A percentile compares a stretch with the other conserved stretches of the same genome.
Evolutionary conservation across 2,329 filamentous ascomycete genomes (phyloP).

Genomic region (Corniculantispora saksenae): DNA sequence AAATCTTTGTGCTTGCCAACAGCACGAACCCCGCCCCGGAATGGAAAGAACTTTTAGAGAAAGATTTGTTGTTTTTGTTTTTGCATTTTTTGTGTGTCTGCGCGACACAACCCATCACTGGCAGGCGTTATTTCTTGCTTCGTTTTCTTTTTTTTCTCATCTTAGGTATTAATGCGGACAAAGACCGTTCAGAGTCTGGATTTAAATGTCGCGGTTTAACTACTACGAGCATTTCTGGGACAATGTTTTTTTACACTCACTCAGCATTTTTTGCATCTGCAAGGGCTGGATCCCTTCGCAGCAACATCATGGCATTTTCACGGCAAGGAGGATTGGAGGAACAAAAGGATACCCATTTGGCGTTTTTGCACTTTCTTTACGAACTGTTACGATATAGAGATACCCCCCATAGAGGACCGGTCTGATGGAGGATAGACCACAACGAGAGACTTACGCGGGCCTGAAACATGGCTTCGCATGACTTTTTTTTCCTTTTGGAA

Average conservation of each 20-base stretch:
- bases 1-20: not conserved
- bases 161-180: constrained; percentile 22
- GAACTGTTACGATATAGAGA: constrained; percentile 17
- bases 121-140: constrained; percentile 18
- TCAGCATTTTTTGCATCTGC: constrained; percentile 5
- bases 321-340: constrained; percentile 7
- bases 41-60: constrained; percentile 18
- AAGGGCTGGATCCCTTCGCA: constrained; percentile 11
- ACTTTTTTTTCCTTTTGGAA: constrained; percentile 12
- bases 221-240: constrained; percentile 18
- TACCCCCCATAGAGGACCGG: constrained; percentile 16
- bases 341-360: constrained; percentile 15
- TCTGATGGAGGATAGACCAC: constrained; percentile 13
- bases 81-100: constrained; percentile 2
- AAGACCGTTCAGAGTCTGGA: constrained; percentile 18
- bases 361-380: constrained; percentile 1
- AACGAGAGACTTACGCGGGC: constrained; percentile 17
- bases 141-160: constrained; percentile 4
- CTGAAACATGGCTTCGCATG: constrained; percentile 19
- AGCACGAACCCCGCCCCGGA: constrained; percentile 2
- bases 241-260: constrained; percentile 10
- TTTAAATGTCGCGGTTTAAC: constrained; percentile 21
- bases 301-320: constrained; percentile 4
- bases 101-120: constrained; percentile 11
- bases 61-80: constrained; percentile 17